A percentile compares a stretch with the other conserved stretches of the same genome.
phyloP scores from a whole-genome alignment of 306 rosid genomes.

The Quercus glauca region DNA sequence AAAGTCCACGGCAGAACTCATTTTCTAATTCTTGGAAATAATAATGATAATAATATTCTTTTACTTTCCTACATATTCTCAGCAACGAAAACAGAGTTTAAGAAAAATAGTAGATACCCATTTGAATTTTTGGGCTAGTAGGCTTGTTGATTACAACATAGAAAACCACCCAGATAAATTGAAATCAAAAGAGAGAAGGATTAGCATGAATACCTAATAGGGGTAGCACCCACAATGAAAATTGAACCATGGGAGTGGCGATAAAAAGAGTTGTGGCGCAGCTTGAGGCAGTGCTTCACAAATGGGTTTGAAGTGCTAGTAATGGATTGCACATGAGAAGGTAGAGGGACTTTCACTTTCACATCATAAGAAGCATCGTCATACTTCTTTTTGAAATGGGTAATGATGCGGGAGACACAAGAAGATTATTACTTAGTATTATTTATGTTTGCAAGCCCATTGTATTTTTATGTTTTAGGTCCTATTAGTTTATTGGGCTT shows the following conservation, averaged over 20 bases:
- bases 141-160: not conserved
- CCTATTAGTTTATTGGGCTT: too few species aligned
- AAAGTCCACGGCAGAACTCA: not conserved
- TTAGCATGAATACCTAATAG: conserved; percentile 58
- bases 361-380: not conserved
- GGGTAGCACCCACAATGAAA: conserved; percentile 77
- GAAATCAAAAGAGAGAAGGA: not conserved
- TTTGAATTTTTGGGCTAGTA: not conserved
- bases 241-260: conserved; percentile 71
- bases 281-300: conserved; percentile 85
- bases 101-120: not conserved
- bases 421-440: too few species aligned
- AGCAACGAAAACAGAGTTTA: not conserved
- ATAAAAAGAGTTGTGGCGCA: conserved; percentile 75
- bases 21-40: not conserved
- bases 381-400: conserved; percentile 1
- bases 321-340: conserved; percentile 49
- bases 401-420: too few species aligned
- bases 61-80: not conserved
- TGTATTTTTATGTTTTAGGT: too few species aligned
- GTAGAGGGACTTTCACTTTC: conserved; percentile 24
- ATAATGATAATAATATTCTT: not conserved
- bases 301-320: conserved; percentile 81
- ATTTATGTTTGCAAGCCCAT: too few species aligned
- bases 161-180: not conserved